phyloP scores from a whole-genome alignment of 176 grass and related monocot genomes.

The Rhipidocladum racemiflorum region DNA sequence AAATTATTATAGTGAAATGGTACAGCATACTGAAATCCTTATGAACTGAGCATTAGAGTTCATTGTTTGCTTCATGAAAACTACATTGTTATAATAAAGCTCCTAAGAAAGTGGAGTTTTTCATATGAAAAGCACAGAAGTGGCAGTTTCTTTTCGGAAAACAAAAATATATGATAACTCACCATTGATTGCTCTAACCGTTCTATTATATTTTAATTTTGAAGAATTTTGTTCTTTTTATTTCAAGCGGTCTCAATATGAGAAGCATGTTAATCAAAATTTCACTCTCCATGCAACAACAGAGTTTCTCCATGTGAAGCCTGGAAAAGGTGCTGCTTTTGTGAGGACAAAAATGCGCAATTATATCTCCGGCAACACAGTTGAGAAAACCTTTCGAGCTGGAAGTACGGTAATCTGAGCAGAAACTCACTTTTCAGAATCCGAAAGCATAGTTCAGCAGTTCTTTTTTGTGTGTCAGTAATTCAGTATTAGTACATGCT shows the following conservation, averaged over 20 bases:
- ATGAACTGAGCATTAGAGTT: not conserved
- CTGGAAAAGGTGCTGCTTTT: constrained; percentile 97
- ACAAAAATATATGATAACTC: not conserved
- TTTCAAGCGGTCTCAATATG: not conserved
- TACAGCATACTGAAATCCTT: not conserved
- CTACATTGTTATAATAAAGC: not conserved
- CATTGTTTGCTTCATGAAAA: not conserved
- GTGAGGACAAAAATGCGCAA: constrained; percentile 91
- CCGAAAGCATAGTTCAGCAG: not conserved
- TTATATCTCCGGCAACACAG: constrained; percentile 86
- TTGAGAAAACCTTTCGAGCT: constrained; percentile 99
- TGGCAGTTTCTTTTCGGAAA: not conserved
- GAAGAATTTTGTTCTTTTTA: not conserved
- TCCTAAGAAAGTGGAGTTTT: not conserved
- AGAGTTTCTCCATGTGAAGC: constrained; percentile 99
- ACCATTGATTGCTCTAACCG: not conserved
- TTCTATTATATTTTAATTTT: not conserved
- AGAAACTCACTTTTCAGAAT: constrained; percentile 22
- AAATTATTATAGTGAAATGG: not conserved
- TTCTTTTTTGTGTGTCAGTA: not conserved
- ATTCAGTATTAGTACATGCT: not conserved
- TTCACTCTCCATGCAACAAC: constrained; percentile 25
- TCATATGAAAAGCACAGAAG: not conserved
- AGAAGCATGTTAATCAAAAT: not conserved
- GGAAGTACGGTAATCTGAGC: constrained; percentile 82